Evolutionary conservation across 495 filamentous ascomycete species (phyloP).

Genomic region (Trichoderma parareesei): DNA sequence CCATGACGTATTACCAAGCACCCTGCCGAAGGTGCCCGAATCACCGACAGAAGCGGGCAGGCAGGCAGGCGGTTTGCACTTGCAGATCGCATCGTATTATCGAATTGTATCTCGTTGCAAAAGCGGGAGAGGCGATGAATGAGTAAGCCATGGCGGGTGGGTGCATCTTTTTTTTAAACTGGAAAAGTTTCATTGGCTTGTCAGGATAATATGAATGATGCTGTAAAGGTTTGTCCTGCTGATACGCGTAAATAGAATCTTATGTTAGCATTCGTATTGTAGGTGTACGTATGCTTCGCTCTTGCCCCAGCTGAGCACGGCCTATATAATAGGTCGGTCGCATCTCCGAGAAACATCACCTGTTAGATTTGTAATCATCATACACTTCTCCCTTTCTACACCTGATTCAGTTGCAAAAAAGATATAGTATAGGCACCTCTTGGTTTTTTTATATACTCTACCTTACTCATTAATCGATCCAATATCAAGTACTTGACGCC

Average conservation of each 20-base stretch:
- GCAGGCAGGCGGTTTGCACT: neutral
- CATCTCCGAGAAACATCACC: neutral
- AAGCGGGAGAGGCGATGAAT: no score
- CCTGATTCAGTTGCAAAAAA: neutral
- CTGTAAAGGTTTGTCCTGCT: neutral
- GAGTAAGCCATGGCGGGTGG: no score
- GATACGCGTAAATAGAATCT: conserved; percentile 4
- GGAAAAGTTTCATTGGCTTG: neutral
- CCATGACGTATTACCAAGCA: conserved; percentile 10
- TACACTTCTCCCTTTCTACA: neutral
- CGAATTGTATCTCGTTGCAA: no score
- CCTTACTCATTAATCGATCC: neutral
- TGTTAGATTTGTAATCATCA: conserved; percentile 7
- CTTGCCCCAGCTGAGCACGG: neutral
- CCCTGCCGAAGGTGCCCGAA: conserved; percentile 7
- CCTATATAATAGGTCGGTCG: neutral
- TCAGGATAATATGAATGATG: neutral
- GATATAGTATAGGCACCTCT: neutral
- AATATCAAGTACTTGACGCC: neutral
- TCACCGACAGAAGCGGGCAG: neutral
- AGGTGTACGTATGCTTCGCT: conserved; percentile 2
- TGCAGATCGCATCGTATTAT: neutral
- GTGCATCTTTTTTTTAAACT: neutral
- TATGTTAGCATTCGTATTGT: neutral
- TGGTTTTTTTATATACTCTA: neutral